Evolutionary conservation across 805 yeast genomes (phyloP), one percentile per base, ranked within the genome.

Genomic region (Candida sanyiensis): DNA sequence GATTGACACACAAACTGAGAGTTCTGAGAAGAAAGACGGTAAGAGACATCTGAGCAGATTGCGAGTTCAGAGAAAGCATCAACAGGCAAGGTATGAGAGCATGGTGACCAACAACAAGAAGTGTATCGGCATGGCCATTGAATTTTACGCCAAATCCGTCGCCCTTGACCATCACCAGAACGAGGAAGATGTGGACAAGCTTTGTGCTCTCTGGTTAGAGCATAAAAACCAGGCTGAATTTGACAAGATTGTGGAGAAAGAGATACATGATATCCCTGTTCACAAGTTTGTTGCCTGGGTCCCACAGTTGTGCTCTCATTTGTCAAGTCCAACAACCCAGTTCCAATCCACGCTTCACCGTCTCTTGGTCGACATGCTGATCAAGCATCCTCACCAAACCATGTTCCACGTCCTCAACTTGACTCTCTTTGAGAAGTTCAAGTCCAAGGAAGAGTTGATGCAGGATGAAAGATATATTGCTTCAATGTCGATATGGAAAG

Each of bases 131-230:
- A 69, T 73, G 24, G 75, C 94, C 0, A 63, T 80, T 12, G 69
- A 67, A 17, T 80, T 73, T 46, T 85, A 80, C 51, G 51, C 87
- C 37, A 67, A 63, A 29, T 65, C 83, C 12, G 59, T 83, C n/a
- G 55, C 67, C 2, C 57, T 63, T 15, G 57, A 67, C 30, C 73
- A 69, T 33, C 51, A 50, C 3, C 65, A 56, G 43, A 72, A 69
- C 38, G 77, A 73, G 35, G 75, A 73, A 42, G 81, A 75, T 36
- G 62, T 82, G 21, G 94, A 86, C 52, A 73, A 84, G 40, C 81
- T 89, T 45, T 81, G 89, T 57, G 83, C 89, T 0, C 57, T 90
- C 9, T 90, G 97, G 95, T 66, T 90, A 28, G 83, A 80, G 44
- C 70, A 76, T 47, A 67, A 77, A 3, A 54, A 57, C 6, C 66